Conservation (phyloP, 1,284 basidiomycete genomes). For the Xerocomus amazonicus region DNA sequence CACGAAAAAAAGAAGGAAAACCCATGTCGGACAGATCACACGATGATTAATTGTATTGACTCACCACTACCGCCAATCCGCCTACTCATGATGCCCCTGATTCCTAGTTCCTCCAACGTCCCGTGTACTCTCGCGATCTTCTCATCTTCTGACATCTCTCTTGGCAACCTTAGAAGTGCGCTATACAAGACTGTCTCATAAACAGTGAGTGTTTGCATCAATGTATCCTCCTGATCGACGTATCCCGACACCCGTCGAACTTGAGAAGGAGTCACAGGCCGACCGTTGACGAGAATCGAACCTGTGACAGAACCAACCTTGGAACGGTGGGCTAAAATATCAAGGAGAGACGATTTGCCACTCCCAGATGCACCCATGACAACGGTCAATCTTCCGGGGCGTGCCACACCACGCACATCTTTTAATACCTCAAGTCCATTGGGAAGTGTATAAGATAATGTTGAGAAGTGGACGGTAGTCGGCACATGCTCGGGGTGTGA, state of each 20-base stretch:
- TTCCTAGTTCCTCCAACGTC: conserved; percentile 94
- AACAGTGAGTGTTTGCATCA: conserved; percentile 95
- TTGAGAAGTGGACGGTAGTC: conserved; percentile 84
- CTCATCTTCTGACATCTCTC: conserved; percentile 92
- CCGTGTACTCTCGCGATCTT: conserved; percentile 94
- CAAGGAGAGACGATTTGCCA: conserved; percentile 94
- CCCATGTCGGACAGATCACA: not conserved
- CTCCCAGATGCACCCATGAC: conserved; percentile 97
- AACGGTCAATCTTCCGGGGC: conserved; percentile 87
- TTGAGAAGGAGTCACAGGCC: conserved; percentile 68
- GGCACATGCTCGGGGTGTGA: conserved; percentile 79
- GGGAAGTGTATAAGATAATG: conserved; percentile 77
- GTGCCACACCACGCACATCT: conserved; percentile 76
- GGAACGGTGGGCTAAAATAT: conserved; percentile 87
- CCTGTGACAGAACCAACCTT: conserved; percentile 82
- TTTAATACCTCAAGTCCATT: conserved; percentile 68
- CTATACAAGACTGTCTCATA: conserved; percentile 97
- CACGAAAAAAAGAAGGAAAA: not conserved
- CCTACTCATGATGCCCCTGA: conserved; percentile 85
- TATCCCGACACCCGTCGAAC: conserved; percentile 89
- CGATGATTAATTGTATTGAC: conserved; percentile 19
- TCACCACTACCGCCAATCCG: conserved; percentile 83
- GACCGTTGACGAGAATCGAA: conserved; percentile 82
- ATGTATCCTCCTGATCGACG: conserved; percentile 97
- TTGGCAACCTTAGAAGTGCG: conserved; percentile 82